Conservation (phyloP, 2,329 filamentous ascomycete species). For the Xylariaceae sp. region DNA sequence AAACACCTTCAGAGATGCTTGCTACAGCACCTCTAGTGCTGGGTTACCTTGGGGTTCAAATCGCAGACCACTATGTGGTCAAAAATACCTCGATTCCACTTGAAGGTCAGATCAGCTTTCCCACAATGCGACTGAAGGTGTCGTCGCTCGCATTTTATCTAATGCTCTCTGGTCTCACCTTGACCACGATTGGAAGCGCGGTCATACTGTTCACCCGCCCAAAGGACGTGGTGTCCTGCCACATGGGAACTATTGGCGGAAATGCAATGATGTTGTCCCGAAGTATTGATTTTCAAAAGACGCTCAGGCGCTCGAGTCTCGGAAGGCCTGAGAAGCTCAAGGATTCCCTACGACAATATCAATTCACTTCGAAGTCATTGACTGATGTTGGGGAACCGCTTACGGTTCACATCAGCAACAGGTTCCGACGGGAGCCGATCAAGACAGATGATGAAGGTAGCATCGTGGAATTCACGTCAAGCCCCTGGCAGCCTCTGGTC, state of each 20-base stretch:
- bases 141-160: slow-evolving; percentile 2
- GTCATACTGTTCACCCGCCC: not conserved
- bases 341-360: not conserved
- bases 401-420: not conserved
- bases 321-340: not conserved
- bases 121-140: not conserved
- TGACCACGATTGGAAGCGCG: not conserved
- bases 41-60: slow-evolving; percentile 1
- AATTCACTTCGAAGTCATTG: not conserved
- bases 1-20: not conserved
- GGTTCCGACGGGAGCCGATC: not conserved
- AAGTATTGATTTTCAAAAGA: not conserved
- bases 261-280: not conserved
- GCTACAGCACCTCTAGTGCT: not conserved
- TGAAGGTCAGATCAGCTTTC: slow-evolving; percentile 6
- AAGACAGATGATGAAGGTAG: not conserved
- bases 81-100: not conserved
- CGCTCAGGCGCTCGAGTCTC: not conserved
- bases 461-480: not conserved
- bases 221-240: not conserved
- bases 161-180: slow-evolving; percentile 1
- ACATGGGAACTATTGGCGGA: slow-evolving; percentile 1
- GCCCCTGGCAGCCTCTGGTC: not conserved
- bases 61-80: not conserved
- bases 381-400: not conserved